These are phyloP conservation scores for Cercospora zeae-maydis DNA, from an alignment of 2,329 filamentous ascomycete genomes.

Conservation along the genomic window DNA sequence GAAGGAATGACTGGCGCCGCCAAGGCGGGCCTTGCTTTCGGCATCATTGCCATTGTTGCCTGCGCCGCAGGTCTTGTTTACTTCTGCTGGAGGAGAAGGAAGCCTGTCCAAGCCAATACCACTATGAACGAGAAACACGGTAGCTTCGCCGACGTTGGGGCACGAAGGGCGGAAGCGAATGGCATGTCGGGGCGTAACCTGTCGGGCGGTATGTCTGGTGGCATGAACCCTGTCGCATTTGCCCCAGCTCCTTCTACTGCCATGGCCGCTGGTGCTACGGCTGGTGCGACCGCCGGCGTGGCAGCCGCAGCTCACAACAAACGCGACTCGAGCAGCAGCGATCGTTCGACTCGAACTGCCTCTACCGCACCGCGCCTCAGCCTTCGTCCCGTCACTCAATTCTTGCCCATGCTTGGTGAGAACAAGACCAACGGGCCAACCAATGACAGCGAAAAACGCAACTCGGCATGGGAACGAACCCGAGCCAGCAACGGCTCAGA, in stretches of 20 bases:
- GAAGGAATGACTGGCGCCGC: constrained; percentile 45
- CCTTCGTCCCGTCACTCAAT: constrained; percentile 78
- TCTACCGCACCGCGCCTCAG: constrained; percentile 73
- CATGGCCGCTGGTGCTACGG: constrained; percentile 1
- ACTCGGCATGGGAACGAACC: constrained; percentile 42
- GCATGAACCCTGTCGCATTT: not conserved
- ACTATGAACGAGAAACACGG: constrained; percentile 39
- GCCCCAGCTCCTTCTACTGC: not conserved
- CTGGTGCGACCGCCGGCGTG: constrained; percentile 8
- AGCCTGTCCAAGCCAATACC: constrained; percentile 53
- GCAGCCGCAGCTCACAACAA: constrained; percentile 13
- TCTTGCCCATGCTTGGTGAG: constrained; percentile 63
- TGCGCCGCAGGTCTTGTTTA: constrained; percentile 65
- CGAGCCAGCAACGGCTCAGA: constrained; percentile 32
- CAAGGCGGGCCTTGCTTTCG: constrained; percentile 83
- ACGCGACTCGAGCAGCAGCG: constrained; percentile 27
- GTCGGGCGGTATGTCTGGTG: constrained; percentile 5
- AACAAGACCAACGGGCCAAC: constrained; percentile 40
- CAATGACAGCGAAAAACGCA: constrained; percentile 25
- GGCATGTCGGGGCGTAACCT: constrained; percentile 1
- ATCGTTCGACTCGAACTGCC: constrained; percentile 44
- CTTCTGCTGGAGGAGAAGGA: constrained; percentile 70
- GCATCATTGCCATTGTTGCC: constrained; percentile 67
- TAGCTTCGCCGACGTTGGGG: constrained; percentile 24
- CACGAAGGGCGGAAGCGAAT: constrained; percentile 20